Evolutionary conservation across 768 basidiomycete genomes (phyloP), one percentile per base, ranked within the genome.

Genomic region (Tylopilus rubrobrunneus): DNA sequence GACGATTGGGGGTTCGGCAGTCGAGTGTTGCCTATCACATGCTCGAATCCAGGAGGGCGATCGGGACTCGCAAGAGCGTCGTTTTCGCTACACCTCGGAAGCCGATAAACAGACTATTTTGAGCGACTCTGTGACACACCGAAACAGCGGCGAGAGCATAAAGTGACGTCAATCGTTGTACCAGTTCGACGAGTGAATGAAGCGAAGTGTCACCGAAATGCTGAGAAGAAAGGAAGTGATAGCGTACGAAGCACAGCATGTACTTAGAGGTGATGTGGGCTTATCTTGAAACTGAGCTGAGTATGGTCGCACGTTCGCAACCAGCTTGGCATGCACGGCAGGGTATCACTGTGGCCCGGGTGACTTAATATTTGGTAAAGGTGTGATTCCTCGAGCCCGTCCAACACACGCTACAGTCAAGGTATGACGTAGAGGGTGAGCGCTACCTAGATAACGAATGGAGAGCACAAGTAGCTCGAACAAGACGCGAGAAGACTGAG

Each of bases 391-490:
- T 17, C 36, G 8, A 7, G 45, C 23, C 19, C 41, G 11, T 28
- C 31, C 29, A 19, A 5, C 7, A 3, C 14, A 29, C 29, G 14
- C 45, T 43, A 40, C 48, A 25, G 25, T 19, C 28, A 28, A 27
- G 15, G 31, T 8, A 59, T 62, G 53, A 25, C 49, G 53, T 51
- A 5, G 47, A 33, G 47, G 58, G 41, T 17, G 25, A 39, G 34
- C 5, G 36, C 29, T 34, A 41, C 43, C 37, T 31, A 34, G 49
- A 59, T 42, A 45, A n/a, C 21, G 31, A 23, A 39, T 33, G 54
- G 51, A 43, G 46, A 48, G 61, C 62, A 53, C 25, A 56, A 48
- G 45, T 39, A 33, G 57, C 53, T 53, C 51, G 62, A 29, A 6
- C 19, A 23, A 48, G 19, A 12, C 7, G 3, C 19, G 4, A 37